Percentiles rank a stretch among this genome's conserved stretches.
phyloP scores from a whole-genome alignment of 768 basidiomycete species.

The Amanita subjunquillea region DNA sequence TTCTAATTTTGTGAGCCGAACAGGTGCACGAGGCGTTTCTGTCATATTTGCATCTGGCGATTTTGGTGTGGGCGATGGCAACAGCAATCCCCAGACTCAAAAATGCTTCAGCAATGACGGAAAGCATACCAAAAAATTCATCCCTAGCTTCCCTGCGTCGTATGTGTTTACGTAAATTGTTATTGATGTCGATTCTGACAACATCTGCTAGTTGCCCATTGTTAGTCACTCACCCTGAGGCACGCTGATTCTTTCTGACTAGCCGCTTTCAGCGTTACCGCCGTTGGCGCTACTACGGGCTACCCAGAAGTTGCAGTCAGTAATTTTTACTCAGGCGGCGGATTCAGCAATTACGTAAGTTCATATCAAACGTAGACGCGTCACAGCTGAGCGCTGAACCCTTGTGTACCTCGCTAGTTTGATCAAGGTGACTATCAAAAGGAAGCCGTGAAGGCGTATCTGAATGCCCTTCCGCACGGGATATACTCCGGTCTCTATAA shows the following conservation, averaged over 20 bases:
- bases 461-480: constrained; percentile 25
- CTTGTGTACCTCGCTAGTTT: constrained; percentile 9
- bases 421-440: constrained; percentile 29
- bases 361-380: background rate
- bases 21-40: constrained; percentile 54
- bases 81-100: constrained; percentile 38
- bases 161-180: constrained; percentile 17
- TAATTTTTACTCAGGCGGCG: constrained; percentile 57
- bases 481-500: constrained; percentile 47
- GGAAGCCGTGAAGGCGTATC: constrained; percentile 24
- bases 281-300: constrained; percentile 51
- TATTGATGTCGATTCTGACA: constrained; percentile 13
- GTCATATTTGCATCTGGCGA: constrained; percentile 58
- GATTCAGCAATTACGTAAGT: constrained; percentile 59
- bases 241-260: background rate
- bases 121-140: constrained; percentile 38
- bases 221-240: constrained; percentile 19
- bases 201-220: constrained; percentile 28
- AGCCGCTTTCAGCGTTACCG: constrained; percentile 39
- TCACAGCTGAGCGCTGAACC: too few relatives aligned
- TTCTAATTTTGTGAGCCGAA: background rate
- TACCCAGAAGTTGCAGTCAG: constrained; percentile 43
- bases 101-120: constrained; percentile 50
- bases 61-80: constrained; percentile 51
- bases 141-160: constrained; percentile 50